Percentiles rank a stretch among this genome's conserved stretches.
phyloP scores from a whole-genome alignment of 1,139 yeast genomes.

The Magnusiomyces fungicola region DNA sequence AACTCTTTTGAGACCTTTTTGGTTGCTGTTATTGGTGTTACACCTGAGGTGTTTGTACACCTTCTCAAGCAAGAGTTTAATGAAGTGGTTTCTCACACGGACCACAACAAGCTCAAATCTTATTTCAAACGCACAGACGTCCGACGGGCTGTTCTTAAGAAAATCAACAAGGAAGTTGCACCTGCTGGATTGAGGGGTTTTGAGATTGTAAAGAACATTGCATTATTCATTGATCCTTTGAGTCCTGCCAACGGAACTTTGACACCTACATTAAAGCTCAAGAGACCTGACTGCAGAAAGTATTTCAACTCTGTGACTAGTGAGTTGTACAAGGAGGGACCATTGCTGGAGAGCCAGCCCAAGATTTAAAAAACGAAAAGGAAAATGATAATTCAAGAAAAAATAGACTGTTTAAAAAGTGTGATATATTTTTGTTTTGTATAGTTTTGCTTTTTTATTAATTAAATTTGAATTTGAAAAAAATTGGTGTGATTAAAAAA shows the following conservation, averaged over 20 bases:
- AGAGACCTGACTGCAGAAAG: slow-evolving; percentile 52
- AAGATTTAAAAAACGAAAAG: neutral
- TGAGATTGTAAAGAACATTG: slow-evolving; percentile 58
- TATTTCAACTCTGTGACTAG: slow-evolving; percentile 43
- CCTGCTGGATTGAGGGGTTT: slow-evolving; percentile 39
- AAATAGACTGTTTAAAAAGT: neutral
- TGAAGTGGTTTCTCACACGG: slow-evolving; percentile 22
- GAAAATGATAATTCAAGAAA: neutral
- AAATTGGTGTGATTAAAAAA: neutral
- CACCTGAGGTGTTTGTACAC: slow-evolving; percentile 35
- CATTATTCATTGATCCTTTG: slow-evolving; percentile 58
- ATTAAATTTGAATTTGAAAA: neutral
- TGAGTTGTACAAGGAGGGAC: slow-evolving; percentile 53
- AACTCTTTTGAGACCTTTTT: slow-evolving; percentile 52
- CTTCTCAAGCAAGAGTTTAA: slow-evolving; percentile 25
- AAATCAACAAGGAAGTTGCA: slow-evolving; percentile 29
- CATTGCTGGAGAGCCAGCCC: slow-evolving; percentile 14
- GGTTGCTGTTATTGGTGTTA: slow-evolving; percentile 61
- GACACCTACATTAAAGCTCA: slow-evolving; percentile 72
- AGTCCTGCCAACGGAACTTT: slow-evolving; percentile 54
- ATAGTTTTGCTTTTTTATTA: neutral
- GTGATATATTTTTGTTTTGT: neutral
- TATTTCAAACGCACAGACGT: slow-evolving; percentile 28
- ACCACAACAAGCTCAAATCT: slow-evolving; percentile 26
- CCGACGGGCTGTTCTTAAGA: slow-evolving; percentile 27